These are phyloP conservation scores for Blastobotrys persicus DNA, from an alignment of 1,139 yeast species.

Conservation along the genomic window DNA sequence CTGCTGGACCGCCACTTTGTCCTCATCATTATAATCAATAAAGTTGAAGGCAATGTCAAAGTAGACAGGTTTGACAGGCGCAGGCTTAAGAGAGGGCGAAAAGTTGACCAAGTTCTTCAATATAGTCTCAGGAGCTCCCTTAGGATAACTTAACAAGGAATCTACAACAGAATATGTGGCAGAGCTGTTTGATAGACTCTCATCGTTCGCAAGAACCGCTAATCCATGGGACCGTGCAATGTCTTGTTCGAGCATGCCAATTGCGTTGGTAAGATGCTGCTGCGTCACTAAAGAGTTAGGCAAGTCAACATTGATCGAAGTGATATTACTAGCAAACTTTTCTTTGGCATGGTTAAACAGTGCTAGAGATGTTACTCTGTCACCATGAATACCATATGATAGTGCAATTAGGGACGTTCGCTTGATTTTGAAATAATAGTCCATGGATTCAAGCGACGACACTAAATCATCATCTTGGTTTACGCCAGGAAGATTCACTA, in stretches of 20 bases:
- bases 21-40: constrained; percentile 47
- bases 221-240: constrained; percentile 49
- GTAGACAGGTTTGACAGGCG: constrained; percentile 79
- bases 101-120: constrained; percentile 50
- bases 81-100: constrained; percentile 49
- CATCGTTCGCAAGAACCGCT: constrained; percentile 43
- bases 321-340: background rate
- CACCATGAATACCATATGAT: constrained; percentile 43
- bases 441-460: constrained; percentile 51
- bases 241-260: constrained; percentile 32
- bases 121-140: constrained; percentile 37
- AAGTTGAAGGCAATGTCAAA: constrained; percentile 88
- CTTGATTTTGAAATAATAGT: constrained; percentile 46
- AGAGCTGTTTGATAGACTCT: constrained; percentile 14
- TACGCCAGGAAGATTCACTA: constrained; percentile 86
- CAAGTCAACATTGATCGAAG: constrained; percentile 28
- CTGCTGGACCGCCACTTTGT: constrained; percentile 12
- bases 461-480: constrained; percentile 73
- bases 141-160: constrained; percentile 46
- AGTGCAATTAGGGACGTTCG: constrained; percentile 50
- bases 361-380: constrained; percentile 55
- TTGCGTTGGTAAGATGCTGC: constrained; percentile 32
- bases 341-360: constrained; percentile 15
- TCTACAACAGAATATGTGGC: constrained; percentile 50
- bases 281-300: constrained; percentile 39